Percentiles rank a stretch among this genome's conserved stretches.
phyloP scores from a whole-genome alignment of 176 grass and related monocot genomes.

The Lolium multiflorum region DNA sequence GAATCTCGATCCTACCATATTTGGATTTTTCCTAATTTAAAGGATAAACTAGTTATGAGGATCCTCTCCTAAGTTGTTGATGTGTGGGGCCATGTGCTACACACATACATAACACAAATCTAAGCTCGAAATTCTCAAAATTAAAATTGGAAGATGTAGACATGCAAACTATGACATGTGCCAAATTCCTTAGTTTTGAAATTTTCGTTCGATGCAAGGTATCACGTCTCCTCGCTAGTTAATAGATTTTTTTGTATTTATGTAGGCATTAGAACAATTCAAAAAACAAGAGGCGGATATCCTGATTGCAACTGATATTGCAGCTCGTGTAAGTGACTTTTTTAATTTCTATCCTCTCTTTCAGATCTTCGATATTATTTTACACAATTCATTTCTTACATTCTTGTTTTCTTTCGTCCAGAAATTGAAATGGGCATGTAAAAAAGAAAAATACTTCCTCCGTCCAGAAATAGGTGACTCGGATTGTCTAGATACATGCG shows the following conservation, averaged over 20 bases:
- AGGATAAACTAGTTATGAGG: neutral
- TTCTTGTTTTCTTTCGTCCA: neutral
- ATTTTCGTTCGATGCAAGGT: neutral
- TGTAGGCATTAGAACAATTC: conserved; percentile 91
- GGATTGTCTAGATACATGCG: too few relatives aligned
- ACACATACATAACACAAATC: neutral
- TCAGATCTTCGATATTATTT: conserved; percentile 8
- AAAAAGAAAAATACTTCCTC: neutral
- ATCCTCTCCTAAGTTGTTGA: neutral
- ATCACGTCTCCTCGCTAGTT: conserved; percentile 16
- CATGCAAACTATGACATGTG: neutral
- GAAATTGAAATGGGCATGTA: neutral
- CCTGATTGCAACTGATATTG: conserved; percentile 96
- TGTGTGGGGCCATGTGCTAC: neutral
- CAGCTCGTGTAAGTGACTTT: conserved; percentile 88
- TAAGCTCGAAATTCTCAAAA: neutral
- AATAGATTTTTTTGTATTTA: neutral
- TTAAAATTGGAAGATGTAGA: neutral
- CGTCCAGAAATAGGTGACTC: too few relatives aligned
- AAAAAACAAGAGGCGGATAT: conserved; percentile 93
- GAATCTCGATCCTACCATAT: neutral
- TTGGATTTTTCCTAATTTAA: neutral
- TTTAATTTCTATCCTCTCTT: neutral
- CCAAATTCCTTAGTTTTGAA: neutral
- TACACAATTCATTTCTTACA: neutral